These are phyloP conservation scores for Paraconiothyrium sp. DNA, from an alignment of 2,329 filamentous ascomycete species.

Conservation along the genomic window DNA sequence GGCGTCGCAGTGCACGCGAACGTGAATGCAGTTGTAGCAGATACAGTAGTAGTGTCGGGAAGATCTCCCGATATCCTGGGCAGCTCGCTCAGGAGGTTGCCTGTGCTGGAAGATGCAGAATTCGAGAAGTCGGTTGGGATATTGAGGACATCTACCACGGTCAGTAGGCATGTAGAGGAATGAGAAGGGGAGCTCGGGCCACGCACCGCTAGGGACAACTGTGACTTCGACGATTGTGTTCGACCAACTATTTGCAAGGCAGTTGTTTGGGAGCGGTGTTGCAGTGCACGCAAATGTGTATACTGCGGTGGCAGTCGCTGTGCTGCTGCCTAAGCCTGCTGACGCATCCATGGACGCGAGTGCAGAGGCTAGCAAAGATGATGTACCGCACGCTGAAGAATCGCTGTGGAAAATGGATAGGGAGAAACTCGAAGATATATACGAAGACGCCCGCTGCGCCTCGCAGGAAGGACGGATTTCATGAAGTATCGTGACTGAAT, in stretches of 20 bases:
- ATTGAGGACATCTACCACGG: no score
- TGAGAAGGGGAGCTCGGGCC: slow-evolving; percentile 33
- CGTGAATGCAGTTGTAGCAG: no score
- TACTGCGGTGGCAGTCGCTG: not conserved
- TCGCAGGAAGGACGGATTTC: not conserved
- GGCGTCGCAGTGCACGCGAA: no score
- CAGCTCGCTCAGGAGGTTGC: no score
- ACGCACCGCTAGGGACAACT: not conserved
- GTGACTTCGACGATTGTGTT: not conserved
- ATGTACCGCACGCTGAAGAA: not conserved
- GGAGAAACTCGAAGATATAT: not conserved
- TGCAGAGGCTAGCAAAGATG: not conserved
- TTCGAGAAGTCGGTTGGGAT: no score
- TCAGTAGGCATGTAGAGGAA: not conserved
- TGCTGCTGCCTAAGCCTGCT: not conserved
- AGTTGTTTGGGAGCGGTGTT: not conserved
- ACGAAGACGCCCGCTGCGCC: not conserved
- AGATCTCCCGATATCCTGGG: no score
- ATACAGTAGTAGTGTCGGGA: no score
- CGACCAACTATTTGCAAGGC: not conserved
- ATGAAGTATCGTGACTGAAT: no score
- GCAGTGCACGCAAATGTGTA: not conserved
- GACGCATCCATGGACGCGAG: not conserved
- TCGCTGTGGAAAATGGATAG: not conserved
- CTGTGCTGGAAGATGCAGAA: no score